Evolutionary conservation across 208 protist genomes (phyloP), one percentile per base, ranked within the genome.

Genomic region (Willaertia magna): DNA sequence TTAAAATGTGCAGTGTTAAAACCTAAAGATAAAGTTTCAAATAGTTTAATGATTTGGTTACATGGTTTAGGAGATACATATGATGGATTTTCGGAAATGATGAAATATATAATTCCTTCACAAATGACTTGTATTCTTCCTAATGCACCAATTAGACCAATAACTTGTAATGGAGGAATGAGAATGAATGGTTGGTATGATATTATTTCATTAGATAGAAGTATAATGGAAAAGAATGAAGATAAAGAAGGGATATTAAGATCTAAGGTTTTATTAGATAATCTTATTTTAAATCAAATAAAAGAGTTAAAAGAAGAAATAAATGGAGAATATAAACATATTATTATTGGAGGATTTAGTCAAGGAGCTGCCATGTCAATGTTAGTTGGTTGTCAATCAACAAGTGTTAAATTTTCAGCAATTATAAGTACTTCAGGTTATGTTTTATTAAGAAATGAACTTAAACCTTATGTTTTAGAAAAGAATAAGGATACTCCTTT

Each of bases 301-400:
- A 18, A 18, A 34, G 26, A 67, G 34, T 34, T n/a, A n/a, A n/a
- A n/a, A n/a, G n/a, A n/a, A n/a, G n/a, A n/a, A n/a, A n/a, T n/a
- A n/a, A n/a, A n/a, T n/a, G n/a, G n/a, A n/a, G n/a, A n/a, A n/a
- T n/a, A n/a, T n/a, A n/a, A n/a, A n/a, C n/a, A 30, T 30, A 20
- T 74, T 40, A 30, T 81, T 40, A 12, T 47, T 40, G 76, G 76
- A 20, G 76, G 76, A 0, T 81, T 81, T 34, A 40, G 22, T 40
- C 76, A 81, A 81, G 76, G 76, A 51, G 76, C 43, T 26, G 76
- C 76, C 76, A 81, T 81, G 40, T 51, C 76, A 39, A 6, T 81
- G 4, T 22, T 51, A 20, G n/a, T 12, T 40, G 76, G 40, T 4
- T 26, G 20, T 81, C 30, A 26, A 30, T 81, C 4, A 39, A 30